Conservation (phyloP, 2,329 filamentous ascomycete species). For the Trichophyton benhamiae region DNA sequence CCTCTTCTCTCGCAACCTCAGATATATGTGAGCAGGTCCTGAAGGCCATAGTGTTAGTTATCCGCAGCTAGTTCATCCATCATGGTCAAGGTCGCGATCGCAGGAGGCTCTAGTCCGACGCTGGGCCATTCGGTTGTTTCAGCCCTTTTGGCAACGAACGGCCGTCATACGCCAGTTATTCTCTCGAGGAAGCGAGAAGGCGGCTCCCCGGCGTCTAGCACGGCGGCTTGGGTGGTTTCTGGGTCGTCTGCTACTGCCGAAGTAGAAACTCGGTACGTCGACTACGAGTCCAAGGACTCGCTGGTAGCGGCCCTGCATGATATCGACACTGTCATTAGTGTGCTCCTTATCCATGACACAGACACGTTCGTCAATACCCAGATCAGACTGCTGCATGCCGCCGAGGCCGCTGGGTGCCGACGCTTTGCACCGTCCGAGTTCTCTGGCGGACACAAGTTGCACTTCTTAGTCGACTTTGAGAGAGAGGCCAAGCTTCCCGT, state of each 20-base stretch:
- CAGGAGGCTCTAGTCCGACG: constrained; percentile 6
- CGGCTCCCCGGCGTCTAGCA: constrained; percentile 6
- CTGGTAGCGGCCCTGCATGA: constrained; percentile 16
- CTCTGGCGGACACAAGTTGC: constrained; percentile 15
- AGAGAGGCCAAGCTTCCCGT: constrained; percentile 15
- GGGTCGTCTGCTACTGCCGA: constrained; percentile 9
- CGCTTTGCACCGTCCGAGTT: constrained; percentile 39
- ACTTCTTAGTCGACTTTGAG: constrained; percentile 17
- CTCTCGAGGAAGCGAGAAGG: constrained; percentile 17
- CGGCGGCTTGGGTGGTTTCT: neutral
- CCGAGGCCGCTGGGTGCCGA: constrained; percentile 32
- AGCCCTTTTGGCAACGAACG: constrained; percentile 13
- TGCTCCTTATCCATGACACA: constrained; percentile 16
- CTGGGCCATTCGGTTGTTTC: constrained; percentile 7
- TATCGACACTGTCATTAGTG: constrained; percentile 20
- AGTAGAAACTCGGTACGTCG: constrained; percentile 18
- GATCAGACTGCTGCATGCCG: constrained; percentile 31
- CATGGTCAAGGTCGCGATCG: constrained; percentile 11
- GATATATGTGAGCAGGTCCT: neutral
- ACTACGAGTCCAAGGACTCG: constrained; percentile 18
- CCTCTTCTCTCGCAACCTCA: neutral
- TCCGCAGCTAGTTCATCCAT: neutral
- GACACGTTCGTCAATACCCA: constrained; percentile 24
- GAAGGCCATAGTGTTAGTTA: neutral
- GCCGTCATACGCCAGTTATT: constrained; percentile 19